Evolutionary conservation across 192 early-diverging fungal genomes (phyloP), one percentile per base, ranked within the genome.

Genomic region (Entomortierella beljakovae): DNA sequence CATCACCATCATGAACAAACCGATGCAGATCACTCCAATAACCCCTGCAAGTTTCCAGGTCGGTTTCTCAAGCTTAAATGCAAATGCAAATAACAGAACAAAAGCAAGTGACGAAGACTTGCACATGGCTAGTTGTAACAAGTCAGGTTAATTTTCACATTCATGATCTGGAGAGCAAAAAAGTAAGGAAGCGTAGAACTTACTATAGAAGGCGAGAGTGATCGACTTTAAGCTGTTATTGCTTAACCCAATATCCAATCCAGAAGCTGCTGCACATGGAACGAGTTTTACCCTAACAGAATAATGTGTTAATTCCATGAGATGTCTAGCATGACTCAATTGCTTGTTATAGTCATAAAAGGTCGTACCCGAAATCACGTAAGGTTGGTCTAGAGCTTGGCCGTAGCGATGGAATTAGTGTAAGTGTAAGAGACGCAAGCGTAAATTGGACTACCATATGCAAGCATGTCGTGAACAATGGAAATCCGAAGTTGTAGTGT

Each of bases 151-250:
- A n/a, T n/a, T n/a, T 64, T 9, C 20, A 18, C 23, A 1, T 58
- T 2, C 53, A 50, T 6, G 43, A 46, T 51, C 0, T 68, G 46
- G 22, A 67, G n/a, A 43, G 33, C 60, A 53, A 42, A 37, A 57
- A 28, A 23, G 52, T 23, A 56, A 31, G 9, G 31, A 31, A 32
- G 7, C 20, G 15, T 20, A 25, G 16, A 2, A 23, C 68, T 48
- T 72, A 82, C 91, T 98, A 85, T 96, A 96, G 73, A 98, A 97
- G 10, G 95, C 90, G 53, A 98, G 89, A 3, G 97, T 92, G 32
- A 98, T 95, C 37, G 89, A 89, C 83, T 92, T 92, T 59, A 98
- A 79, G 38, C 91, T 93, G n/a, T 91, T 84, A 77, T 97, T 98
- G 68, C 94, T 95, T 35, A 98, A 81, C 4, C 95, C 97, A 61